These are phyloP conservation scores for Lecanicillium sp. DNA, from an alignment of 2,329 filamentous ascomycete genomes.

Conservation along the genomic window DNA sequence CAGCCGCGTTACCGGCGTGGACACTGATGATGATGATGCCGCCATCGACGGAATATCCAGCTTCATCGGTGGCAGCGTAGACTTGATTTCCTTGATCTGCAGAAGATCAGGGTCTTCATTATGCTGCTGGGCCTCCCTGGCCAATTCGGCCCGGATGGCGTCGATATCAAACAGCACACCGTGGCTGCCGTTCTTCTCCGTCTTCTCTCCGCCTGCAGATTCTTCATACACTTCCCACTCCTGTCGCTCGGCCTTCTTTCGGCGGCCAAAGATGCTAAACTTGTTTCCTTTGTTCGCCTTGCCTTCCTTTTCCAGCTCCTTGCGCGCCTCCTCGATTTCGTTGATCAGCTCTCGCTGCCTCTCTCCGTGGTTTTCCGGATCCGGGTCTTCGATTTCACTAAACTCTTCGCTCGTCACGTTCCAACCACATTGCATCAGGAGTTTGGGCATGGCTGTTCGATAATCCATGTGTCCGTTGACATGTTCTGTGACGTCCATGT, in stretches of 20 bases:
- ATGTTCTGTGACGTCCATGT: conserved; percentile 76
- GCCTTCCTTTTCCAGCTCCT: conserved; percentile 70
- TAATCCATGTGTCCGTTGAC: conserved; percentile 97
- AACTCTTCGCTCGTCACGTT: conserved; percentile 89
- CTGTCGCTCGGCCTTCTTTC: conserved; percentile 74
- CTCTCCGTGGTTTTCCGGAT: conserved; percentile 84
- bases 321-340: conserved; percentile 91
- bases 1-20: conserved; percentile 10
- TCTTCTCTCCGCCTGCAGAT: conserved; percentile 30
- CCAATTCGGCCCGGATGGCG: conserved; percentile 80
- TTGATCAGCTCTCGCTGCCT: conserved; percentile 89
- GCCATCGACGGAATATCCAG: conserved; percentile 46
- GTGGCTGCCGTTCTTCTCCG: conserved; percentile 38
- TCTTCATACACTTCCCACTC: conserved; percentile 95
- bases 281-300: conserved; percentile 51
- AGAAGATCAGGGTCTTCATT: conserved; percentile 30
- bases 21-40: conserved; percentile 15
- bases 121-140: conserved; percentile 53
- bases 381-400: conserved; percentile 91
- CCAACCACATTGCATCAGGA: conserved; percentile 86
- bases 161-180: conserved; percentile 90
- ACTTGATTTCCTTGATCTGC: conserved; percentile 73
- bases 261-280: conserved; percentile 75
- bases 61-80: conserved; percentile 85
- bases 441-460: conserved; percentile 79